Percentiles rank a stretch among this genome's conserved stretches.
Evolutionary conservation across 1,284 basidiomycete species (phyloP).

Genomic region (Rhodotorula sp.): DNA sequence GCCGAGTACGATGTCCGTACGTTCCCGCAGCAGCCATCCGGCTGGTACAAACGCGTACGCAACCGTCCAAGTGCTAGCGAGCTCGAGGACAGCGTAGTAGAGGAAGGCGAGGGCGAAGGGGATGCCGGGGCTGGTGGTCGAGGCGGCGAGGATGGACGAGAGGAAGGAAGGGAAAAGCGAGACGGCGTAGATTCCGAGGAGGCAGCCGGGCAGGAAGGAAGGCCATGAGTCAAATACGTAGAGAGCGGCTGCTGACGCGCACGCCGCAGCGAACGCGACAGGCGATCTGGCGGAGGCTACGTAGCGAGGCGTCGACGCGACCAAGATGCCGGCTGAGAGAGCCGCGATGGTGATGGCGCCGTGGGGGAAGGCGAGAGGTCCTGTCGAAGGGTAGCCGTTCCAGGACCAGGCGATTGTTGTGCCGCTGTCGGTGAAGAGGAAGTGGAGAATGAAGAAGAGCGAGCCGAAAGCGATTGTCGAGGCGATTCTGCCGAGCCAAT

Average conservation of each 20-base stretch:
- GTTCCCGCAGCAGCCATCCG: slow-evolving; percentile 72
- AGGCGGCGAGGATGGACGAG: slow-evolving; percentile 43
- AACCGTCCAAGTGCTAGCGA: slow-evolving; percentile 76
- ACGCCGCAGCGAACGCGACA: slow-evolving; percentile 55
- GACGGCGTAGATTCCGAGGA: slow-evolving; percentile 66
- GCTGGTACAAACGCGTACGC: slow-evolving; percentile 88
- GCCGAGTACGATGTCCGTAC: slow-evolving; percentile 62
- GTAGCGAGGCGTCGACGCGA: slow-evolving; percentile 7
- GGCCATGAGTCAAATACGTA: slow-evolving; percentile 67
- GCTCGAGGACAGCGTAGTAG: slow-evolving; percentile 63
- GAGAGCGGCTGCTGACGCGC: slow-evolving; percentile 58
- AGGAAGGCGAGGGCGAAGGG: slow-evolving; percentile 61
- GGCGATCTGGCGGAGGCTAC: slow-evolving; percentile 46
- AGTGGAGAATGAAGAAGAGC: slow-evolving; percentile 73
- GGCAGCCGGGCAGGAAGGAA: slow-evolving; percentile 70
- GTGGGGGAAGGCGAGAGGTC: slow-evolving; percentile 70
- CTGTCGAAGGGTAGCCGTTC: slow-evolving; percentile 77
- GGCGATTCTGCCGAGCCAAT: not conserved
- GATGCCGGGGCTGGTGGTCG: slow-evolving; percentile 45
- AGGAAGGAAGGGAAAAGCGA: slow-evolving; percentile 62
- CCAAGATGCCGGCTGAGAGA: slow-evolving; percentile 58
- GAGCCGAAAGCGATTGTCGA: slow-evolving; percentile 63
- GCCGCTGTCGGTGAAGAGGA: slow-evolving; percentile 72
- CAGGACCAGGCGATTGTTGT: slow-evolving; percentile 87
- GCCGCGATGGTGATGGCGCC: slow-evolving; percentile 67